These are phyloP conservation scores for Tolypocladium pustulatum DNA, from an alignment of 2,329 filamentous ascomycete genomes.

Conservation along the genomic window DNA sequence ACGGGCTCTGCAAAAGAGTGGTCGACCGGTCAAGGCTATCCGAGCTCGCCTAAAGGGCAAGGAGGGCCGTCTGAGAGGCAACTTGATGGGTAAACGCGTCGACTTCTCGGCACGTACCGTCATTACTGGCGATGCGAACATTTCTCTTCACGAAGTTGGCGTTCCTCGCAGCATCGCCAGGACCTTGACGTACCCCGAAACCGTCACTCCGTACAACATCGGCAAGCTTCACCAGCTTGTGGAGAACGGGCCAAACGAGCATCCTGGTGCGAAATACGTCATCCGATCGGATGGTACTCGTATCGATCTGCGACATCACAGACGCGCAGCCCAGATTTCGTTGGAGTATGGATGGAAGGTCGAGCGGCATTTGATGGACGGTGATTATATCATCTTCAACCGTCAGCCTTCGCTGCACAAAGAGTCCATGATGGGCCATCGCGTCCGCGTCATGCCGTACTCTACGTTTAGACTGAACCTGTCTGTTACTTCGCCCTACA, in stretches of 20 bases:
- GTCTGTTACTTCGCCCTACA: constrained; percentile 97
- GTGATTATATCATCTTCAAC: constrained; percentile 99
- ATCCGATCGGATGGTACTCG: constrained; percentile 87
- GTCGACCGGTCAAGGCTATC: constrained; percentile 91
- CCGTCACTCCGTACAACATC: constrained; percentile 96
- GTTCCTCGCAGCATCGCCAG: constrained; percentile 89
- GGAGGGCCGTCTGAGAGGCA: constrained; percentile 93
- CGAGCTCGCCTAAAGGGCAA: constrained; percentile 97
- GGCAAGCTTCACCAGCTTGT: constrained; percentile 82
- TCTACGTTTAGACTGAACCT: constrained; percentile 97
- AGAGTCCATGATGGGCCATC: constrained; percentile 99
- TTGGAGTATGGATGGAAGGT: constrained; percentile 98
- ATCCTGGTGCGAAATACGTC: constrained; percentile 94
- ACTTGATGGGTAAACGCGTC: constrained; percentile 99
- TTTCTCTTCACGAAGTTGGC: constrained; percentile 94
- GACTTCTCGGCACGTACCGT: constrained; percentile 99
- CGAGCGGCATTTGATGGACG: constrained; percentile 89
- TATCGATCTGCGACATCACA: constrained; percentile 90
- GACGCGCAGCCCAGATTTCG: constrained; percentile 73
- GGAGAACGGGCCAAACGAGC: constrained; percentile 85
- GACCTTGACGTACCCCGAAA: constrained; percentile 92
- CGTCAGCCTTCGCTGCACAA: constrained; percentile 98
- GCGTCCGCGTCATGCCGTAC: constrained; percentile 95
- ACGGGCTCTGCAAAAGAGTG: constrained; percentile 92
- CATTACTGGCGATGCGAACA: constrained; percentile 95